Percentiles rank a stretch among this genome's conserved stretches.
These are phyloP conservation scores for Mortierella sp. DNA, from an alignment of 371 early-diverging fungal species.

Conservation along the genomic window DNA sequence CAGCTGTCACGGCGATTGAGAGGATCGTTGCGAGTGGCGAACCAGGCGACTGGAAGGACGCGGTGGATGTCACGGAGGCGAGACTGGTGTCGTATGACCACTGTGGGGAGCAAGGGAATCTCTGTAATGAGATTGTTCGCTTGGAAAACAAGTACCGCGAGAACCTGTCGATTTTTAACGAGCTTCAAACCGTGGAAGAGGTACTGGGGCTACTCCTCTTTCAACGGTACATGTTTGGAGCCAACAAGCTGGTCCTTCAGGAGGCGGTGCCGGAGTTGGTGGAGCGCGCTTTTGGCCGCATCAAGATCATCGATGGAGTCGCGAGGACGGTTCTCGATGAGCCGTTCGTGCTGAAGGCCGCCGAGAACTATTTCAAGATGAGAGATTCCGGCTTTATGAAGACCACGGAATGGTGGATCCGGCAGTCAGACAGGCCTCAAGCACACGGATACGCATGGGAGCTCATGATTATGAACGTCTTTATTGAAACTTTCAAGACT, in stretches of 20 bases:
- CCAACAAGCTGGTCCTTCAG: slow-evolving; percentile 5
- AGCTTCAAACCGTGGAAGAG: slow-evolving; percentile 12
- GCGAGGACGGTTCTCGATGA: slow-evolving; percentile 15
- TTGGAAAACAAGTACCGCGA: background rate
- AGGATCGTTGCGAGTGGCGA: background rate
- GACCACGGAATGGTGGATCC: background rate
- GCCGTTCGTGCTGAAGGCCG: slow-evolving; percentile 21
- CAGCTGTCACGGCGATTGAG: background rate
- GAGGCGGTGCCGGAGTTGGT: slow-evolving; percentile 14
- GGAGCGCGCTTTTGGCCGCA: slow-evolving; percentile 24
- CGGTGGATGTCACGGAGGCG: background rate
- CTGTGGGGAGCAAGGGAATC: no score
- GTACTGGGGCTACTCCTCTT: slow-evolving; percentile 19
- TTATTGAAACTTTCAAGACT: slow-evolving; percentile 20
- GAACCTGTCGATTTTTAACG: slow-evolving; percentile 11
- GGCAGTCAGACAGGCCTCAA: slow-evolving; percentile 15
- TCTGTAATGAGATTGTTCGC: no score
- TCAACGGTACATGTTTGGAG: slow-evolving; percentile 28
- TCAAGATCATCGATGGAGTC: slow-evolving; percentile 14
- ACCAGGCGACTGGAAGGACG: background rate
- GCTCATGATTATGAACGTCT: slow-evolving; percentile 17
- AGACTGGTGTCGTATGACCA: no score
- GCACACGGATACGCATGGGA: slow-evolving; percentile 17
- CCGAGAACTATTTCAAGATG: slow-evolving; percentile 14
- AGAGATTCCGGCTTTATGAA: slow-evolving; percentile 26